Conservation (phyloP, 139 green algal species). For the Raphidocelis subcapitata region DNA sequence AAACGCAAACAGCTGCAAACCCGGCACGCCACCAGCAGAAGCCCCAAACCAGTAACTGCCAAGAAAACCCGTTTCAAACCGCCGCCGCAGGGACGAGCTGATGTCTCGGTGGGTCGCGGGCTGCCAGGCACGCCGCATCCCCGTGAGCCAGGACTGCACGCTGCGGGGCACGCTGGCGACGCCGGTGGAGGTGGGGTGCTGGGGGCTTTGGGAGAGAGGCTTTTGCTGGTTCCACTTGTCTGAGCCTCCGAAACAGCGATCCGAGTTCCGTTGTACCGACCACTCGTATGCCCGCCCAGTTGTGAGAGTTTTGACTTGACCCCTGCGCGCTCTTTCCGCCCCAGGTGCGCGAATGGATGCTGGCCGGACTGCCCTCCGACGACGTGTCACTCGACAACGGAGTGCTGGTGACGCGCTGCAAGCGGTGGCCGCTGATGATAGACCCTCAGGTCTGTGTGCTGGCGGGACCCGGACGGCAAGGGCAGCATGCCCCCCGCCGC, state of each 20-base stretch:
- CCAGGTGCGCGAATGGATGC: constrained; percentile 74
- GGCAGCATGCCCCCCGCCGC: too few species aligned
- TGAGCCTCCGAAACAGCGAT: too few species aligned
- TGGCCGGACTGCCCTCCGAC: constrained; percentile 78
- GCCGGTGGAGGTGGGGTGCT: constrained; percentile 71
- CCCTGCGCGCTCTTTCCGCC: neutral
- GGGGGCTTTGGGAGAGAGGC: too few species aligned
- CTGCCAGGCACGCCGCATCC: constrained; percentile 55
- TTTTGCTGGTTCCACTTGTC: too few species aligned
- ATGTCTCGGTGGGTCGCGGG: constrained; percentile 58
- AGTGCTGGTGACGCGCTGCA: constrained; percentile 74
- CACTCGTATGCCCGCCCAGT: too few species aligned
- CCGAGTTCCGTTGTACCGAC: too few species aligned
- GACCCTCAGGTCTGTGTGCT: constrained; percentile 69
- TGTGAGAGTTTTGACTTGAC: too few species aligned
- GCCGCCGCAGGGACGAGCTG: constrained; percentile 47
- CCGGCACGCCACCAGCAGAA: too few species aligned
- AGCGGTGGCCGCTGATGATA: constrained; percentile 88
- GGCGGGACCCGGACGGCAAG: too few species aligned
- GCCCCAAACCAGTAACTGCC: too few species aligned
- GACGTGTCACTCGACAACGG: constrained; percentile 79
- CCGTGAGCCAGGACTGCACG: constrained; percentile 47
- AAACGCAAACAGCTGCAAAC: too few species aligned
- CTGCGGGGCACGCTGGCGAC: constrained; percentile 62
- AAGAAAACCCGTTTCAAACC: too few species aligned